A percentile compares a stretch with the other conserved stretches of the same genome.
Conservation (phyloP, 1,284 basidiomycete genomes). For the Volvariella volvacea region DNA sequence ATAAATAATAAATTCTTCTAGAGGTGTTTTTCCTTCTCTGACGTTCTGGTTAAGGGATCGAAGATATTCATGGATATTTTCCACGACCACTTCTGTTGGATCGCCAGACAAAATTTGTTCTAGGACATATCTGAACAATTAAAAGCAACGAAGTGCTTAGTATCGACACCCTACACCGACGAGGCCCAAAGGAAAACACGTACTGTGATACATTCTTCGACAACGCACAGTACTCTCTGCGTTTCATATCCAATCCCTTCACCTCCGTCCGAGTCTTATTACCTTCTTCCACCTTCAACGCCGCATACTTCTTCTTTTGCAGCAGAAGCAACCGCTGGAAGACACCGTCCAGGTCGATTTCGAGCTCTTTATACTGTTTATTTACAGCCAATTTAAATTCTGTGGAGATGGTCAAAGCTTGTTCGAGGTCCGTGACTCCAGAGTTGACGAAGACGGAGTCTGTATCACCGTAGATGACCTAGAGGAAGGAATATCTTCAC, state of each 20-base stretch:
- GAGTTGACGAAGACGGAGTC: slow-evolving; percentile 99
- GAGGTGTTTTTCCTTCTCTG: slow-evolving; percentile 66
- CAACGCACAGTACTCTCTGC: slow-evolving; percentile 89
- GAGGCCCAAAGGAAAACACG: slow-evolving; percentile 22
- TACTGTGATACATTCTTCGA: slow-evolving; percentile 92
- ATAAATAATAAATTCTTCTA: slow-evolving; percentile 93
- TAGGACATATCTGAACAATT: slow-evolving; percentile 68
- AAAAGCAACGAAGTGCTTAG: neutral
- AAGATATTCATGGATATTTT: slow-evolving; percentile 92
- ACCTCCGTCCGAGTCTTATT: slow-evolving; percentile 77
- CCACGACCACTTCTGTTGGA: slow-evolving; percentile 83
- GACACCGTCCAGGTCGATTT: slow-evolving; percentile 94
- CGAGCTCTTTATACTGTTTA: slow-evolving; percentile 89
- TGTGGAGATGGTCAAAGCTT: slow-evolving; percentile 87
- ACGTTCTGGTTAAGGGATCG: slow-evolving; percentile 70
- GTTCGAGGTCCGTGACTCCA: slow-evolving; percentile 80
- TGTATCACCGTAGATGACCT: slow-evolving; percentile 99
- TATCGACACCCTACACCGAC: neutral
- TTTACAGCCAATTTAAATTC: slow-evolving; percentile 97
- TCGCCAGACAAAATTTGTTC: slow-evolving; percentile 92
- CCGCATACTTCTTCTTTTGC: slow-evolving; percentile 99
- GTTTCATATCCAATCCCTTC: slow-evolving; percentile 99
- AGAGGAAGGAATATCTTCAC: neutral
- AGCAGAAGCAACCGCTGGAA: slow-evolving; percentile 91
- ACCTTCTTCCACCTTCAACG: slow-evolving; percentile 86